These are phyloP conservation scores for Leptosphaerulina australis DNA, from an alignment of 2,329 filamentous ascomycete genomes.

Conservation along the genomic window DNA sequence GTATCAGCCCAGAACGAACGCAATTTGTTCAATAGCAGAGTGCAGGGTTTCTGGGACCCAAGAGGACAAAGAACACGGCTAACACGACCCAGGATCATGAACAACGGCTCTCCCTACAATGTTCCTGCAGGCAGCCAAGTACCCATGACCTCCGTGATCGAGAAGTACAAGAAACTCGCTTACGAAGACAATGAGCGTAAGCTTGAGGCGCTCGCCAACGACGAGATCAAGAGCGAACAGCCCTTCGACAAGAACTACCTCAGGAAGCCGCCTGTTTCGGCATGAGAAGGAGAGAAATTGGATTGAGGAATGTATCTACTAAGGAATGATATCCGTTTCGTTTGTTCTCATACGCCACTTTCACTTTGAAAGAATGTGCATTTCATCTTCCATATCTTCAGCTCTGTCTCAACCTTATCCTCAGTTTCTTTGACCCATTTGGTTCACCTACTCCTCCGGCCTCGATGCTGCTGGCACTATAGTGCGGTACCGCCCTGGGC, in stretches of 20 bases:
- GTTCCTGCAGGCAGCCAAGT: constrained; percentile 65
- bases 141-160: constrained; percentile 65
- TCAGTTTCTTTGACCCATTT: neutral
- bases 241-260: constrained; percentile 34
- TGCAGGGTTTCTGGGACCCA: neutral
- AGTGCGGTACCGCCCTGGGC: no score
- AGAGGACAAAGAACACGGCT: constrained; percentile 5
- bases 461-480: no score
- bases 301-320: constrained; percentile 36
- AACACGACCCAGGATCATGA: constrained; percentile 61
- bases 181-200: constrained; percentile 63
- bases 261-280: constrained; percentile 29
- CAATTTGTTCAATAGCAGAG: no score
- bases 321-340: constrained; percentile 33
- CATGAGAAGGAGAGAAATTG: constrained; percentile 12
- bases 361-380: neutral
- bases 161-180: constrained; percentile 66
- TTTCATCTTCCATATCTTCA: neutral
- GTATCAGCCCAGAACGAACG: constrained; percentile 41
- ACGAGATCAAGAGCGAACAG: constrained; percentile 44
- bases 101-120: constrained; percentile 67
- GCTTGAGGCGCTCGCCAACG: constrained; percentile 49
- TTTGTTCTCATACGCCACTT: constrained; percentile 6
- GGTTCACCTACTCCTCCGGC: neutral
- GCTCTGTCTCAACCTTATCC: neutral